A percentile compares a stretch with the other conserved stretches of the same genome.
These are phyloP conservation scores for Tricholoma hemisulphureum DNA, from an alignment of 768 basidiomycete genomes.

Conservation along the genomic window DNA sequence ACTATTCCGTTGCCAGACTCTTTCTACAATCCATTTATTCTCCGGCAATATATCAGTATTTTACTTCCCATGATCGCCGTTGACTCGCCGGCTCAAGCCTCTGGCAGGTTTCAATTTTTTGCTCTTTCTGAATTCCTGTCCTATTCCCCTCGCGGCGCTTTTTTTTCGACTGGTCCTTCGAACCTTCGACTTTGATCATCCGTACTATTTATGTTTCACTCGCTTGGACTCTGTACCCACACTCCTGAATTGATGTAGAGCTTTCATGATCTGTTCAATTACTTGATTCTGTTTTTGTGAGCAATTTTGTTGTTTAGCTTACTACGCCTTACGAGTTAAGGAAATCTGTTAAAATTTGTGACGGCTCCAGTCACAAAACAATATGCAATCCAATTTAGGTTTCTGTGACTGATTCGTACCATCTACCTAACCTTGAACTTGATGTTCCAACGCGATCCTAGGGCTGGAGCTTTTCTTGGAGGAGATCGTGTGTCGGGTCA, in stretches of 20 bases:
- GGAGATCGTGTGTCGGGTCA: constrained; percentile 93
- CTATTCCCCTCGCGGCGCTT: background rate
- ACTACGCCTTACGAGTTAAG: too few species aligned
- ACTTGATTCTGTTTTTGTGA: background rate
- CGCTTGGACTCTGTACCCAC: background rate
- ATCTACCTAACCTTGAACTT: constrained; percentile 6
- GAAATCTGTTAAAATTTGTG: too few species aligned
- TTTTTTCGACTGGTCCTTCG: background rate
- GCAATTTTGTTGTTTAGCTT: background rate
- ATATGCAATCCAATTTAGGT: too few species aligned
- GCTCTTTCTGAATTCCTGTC: too few species aligned
- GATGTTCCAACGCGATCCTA: constrained; percentile 91
- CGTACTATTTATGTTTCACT: background rate
- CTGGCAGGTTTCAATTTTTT: background rate
- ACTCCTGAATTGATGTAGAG: background rate
- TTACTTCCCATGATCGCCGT: background rate
- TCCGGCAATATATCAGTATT: background rate
- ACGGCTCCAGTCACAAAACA: too few species aligned
- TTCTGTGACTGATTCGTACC: too few species aligned
- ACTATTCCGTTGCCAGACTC: constrained; percentile 13
- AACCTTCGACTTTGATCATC: background rate
- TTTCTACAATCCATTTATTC: constrained; percentile 7
- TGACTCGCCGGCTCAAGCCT: background rate
- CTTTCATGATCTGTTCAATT: background rate
- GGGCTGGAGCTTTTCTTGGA: constrained; percentile 89